Evolutionary conservation across 78 protist species (phyloP).

Genomic region (Guillardia theta): DNA sequence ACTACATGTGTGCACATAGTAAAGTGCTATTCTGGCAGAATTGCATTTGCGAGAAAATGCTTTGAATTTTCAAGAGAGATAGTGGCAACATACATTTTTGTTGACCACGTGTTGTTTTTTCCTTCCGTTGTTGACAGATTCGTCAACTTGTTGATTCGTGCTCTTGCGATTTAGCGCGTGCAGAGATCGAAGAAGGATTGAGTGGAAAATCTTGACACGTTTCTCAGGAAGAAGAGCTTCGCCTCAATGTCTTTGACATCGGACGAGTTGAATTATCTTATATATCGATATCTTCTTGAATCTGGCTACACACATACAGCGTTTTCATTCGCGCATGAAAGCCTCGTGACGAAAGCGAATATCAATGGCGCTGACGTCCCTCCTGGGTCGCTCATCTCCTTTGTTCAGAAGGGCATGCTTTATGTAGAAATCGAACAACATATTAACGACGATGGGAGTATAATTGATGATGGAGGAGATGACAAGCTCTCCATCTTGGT

Average conservation of each 20-base stretch:
- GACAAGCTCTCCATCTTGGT: conserved; percentile 6
- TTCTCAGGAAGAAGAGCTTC: no score
- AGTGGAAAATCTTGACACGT: no score
- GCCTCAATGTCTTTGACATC: neutral
- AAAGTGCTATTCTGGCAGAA: no score
- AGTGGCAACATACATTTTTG: neutral
- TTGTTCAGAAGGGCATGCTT: conserved; percentile 89
- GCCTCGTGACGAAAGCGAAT: conserved; percentile 56
- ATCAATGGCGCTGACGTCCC: conserved; percentile 75
- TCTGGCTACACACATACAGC: conserved; percentile 92
- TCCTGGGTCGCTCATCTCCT: conserved; percentile 82
- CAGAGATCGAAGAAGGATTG: neutral
- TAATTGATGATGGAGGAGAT: neutral
- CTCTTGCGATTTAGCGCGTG: neutral
- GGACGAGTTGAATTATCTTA: conserved; percentile 79
- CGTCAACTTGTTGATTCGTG: neutral
- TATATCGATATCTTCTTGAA: conserved; percentile 88
- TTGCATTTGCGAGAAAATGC: no score
- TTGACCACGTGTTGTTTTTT: neutral
- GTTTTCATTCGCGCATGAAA: conserved; percentile 85
- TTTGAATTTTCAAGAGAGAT: no score
- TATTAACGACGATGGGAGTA: conserved; percentile 33
- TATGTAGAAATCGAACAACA: conserved; percentile 91
- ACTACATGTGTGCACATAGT: no score
- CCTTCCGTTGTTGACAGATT: neutral